Base-by-base conservation (phyloP, 148 eudicot genomes). In the Vaccinium darrowii region DNA sequence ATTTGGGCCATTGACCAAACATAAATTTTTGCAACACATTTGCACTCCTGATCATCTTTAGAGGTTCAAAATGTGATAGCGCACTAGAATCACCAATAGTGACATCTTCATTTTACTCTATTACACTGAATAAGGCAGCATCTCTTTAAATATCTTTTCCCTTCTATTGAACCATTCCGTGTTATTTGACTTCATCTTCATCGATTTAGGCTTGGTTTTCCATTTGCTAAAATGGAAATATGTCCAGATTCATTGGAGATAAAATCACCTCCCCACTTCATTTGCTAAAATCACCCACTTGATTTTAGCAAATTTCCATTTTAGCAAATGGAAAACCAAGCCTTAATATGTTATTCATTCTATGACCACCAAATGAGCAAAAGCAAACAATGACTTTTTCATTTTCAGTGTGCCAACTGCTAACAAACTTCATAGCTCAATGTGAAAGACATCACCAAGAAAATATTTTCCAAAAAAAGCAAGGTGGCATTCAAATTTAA, bases 101-200 rank as follows among this genome's bases (percentile, higher is more conserved):
- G 47, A 71, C 27, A 49, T 74, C 21, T 81, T 63, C 56, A 81
- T n/a, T 52, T 63, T 63, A 81, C 73, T n/a, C 74, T 62, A 7
- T 47, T 80, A 25, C 63, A 62, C 7, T n/a, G 36, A 14, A 65
- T 47, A 81, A 81, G 54, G n/a, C 10, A n/a, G 83, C 75, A 63
- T 12, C 30, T 47, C 8, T 49, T 25, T 47, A 43, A 6, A 23
- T 63, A 5, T 63, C 39, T 5, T 16, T 47, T 62, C 14, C 54
- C n/a, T 47, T 62, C 8, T 63, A 30, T 23, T 25, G 4, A 62
- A 52, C 82, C 21, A 15, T 53, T 78, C 63, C 7, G 21, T 7
- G 63, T 15, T 4, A 23, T 25, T 52, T 13, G 58, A 78, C 47
- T 78, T 27, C 2, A 53, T 18, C 60, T 57, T 78, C 43, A 69